Evolutionary conservation across 139 green algal genomes (phyloP), one percentile per base, ranked within the genome.

Genomic region (Picochlorum sp.): DNA sequence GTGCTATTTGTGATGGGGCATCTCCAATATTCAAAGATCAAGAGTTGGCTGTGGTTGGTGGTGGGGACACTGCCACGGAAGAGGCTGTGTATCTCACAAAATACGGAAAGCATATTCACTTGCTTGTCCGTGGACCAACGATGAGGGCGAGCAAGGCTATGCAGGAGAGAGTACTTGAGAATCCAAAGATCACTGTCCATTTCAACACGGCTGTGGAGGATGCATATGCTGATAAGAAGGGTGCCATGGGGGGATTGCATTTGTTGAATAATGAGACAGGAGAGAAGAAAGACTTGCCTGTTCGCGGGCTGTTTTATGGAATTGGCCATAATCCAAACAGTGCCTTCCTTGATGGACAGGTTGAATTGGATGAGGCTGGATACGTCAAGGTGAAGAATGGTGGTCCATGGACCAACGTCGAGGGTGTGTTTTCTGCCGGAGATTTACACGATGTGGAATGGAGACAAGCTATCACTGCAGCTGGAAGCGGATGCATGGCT

Each of bases 21-120:
- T 86, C 70, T 66, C 79, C 77, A 4, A 67, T 88, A 45, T 96
- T 96, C 71, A 92, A 90, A 67, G 69, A 78, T 20, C 71, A 86
- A 38, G 81, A 93, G 60, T 74, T 99, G 51, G 94, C 94, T 34
- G 94, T 98, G 11, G 92, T 96, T 24, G 94, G 94, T 41, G 94
- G 94, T 28, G 94, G 94, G 2, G 94, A 99, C 79, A 96, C 88
- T 10, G 94, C 94, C 6, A 79, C 77, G 4, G 94, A 98, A 74
- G 94, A 98, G 73, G 88, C 94, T 0, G 58, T 97, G 14, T 98
- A 98, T 79, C 80, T 99, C 2, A 98, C 92, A 34, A 99, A 98
- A 76, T 99, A 98, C 63, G 79, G 56, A 14, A 86, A 61, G 34
- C 78, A 94, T 54, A 90, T 98, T 63, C 93, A 98, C 71, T 67